These are phyloP conservation scores for Epichloe coenophiala DNA, from an alignment of 2,329 filamentous ascomycete species.

Conservation along the genomic window DNA sequence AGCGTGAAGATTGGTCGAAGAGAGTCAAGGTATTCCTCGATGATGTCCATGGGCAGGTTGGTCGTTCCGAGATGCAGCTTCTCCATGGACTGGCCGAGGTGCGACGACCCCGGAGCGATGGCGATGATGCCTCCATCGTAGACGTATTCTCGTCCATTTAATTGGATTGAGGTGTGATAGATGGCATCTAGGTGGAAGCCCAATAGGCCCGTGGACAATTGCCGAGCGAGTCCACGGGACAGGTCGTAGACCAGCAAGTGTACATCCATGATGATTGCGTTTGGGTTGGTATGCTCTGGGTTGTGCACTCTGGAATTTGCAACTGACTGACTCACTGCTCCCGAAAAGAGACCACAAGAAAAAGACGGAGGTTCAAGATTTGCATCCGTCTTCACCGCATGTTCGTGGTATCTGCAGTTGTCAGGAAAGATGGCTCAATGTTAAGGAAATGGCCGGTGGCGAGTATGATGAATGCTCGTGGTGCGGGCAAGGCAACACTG, in stretches of 20 bases:
- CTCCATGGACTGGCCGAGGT: conserved; percentile 76
- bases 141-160: conserved; percentile 76
- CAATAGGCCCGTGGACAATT: conserved; percentile 40
- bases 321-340: too few species aligned
- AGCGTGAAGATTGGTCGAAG: conserved; percentile 70
- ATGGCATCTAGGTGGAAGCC: conserved; percentile 69
- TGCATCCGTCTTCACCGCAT: too few species aligned
- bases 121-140: conserved; percentile 81
- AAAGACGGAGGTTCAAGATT: too few species aligned
- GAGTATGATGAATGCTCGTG: not conserved
- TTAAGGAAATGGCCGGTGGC: too few species aligned
- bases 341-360: not conserved
- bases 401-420: not conserved
- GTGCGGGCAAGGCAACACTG: not conserved
- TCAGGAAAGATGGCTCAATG: too few species aligned
- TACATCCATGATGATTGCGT: conserved; percentile 47
- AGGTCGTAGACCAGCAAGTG: conserved; percentile 69
- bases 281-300: not conserved
- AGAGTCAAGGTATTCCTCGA: conserved; percentile 79
- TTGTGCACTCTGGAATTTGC: not conserved
- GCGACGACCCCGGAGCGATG: conserved; percentile 67
- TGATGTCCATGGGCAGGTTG: conserved; percentile 63
- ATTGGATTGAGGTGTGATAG: conserved; percentile 84
- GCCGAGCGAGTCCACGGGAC: conserved; percentile 44
- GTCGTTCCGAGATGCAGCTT: conserved; percentile 63